Conservation (phyloP, 2,329 filamentous ascomycete genomes). For the Zymoseptoria crescenta region DNA sequence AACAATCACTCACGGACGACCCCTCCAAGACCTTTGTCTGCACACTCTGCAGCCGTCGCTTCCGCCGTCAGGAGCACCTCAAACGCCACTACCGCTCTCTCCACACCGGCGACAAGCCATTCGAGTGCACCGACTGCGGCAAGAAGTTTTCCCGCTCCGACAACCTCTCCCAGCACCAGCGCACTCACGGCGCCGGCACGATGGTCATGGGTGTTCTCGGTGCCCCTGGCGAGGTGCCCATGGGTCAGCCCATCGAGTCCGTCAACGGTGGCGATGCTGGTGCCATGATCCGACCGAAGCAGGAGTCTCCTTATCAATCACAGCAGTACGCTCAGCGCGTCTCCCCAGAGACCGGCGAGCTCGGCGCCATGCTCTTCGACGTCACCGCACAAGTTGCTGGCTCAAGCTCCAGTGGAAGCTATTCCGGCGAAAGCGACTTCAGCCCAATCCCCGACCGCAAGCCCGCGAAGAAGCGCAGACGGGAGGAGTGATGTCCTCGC, state of each 20-base stretch:
- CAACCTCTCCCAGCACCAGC: constrained; percentile 91
- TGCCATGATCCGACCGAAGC: constrained; percentile 29
- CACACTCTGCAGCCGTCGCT: constrained; percentile 90
- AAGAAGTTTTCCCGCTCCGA: constrained; percentile 99
- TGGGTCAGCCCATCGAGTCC: constrained; percentile 24
- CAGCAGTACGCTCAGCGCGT: constrained; percentile 18
- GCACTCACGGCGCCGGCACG: constrained; percentile 83
- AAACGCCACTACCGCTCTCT: constrained; percentile 98
- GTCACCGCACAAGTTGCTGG: constrained; percentile 62
- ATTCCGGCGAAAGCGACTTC: constrained; percentile 21
- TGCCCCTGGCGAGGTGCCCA: constrained; percentile 20
- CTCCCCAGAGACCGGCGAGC: constrained; percentile 51
- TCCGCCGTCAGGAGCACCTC: constrained; percentile 95
- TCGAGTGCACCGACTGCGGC: constrained; percentile 93
- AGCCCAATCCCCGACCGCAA: constrained; percentile 24
- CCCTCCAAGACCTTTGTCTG: constrained; percentile 98
- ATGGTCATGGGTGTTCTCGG: constrained; percentile 79
- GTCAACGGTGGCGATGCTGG: constrained; percentile 30
- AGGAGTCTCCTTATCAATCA: constrained; percentile 20
- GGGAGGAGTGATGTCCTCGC: constrained; percentile 31
- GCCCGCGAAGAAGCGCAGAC: constrained; percentile 36
- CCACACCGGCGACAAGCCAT: constrained; percentile 97
- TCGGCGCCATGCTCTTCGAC: constrained; percentile 75
- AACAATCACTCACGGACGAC: constrained; percentile 96
- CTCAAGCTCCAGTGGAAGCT: constrained; percentile 37